Conservation (phyloP, 1,139 yeast genomes). For the Lodderomyces pseudojiufengensis region DNA sequence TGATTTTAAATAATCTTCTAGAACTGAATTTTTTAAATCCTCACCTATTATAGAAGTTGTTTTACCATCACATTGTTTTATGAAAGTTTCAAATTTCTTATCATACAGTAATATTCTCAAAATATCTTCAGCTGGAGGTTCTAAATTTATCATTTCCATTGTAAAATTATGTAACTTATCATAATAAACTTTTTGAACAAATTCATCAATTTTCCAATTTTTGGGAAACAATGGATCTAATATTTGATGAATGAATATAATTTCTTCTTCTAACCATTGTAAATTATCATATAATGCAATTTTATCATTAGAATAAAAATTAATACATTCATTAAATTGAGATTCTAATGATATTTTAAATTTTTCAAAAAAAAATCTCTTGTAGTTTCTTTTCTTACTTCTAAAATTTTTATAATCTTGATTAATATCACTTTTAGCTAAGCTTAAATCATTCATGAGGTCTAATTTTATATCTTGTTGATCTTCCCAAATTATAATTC, state of each 20-base stretch:
- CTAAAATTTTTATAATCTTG: constrained; percentile 35
- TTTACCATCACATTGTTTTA: constrained; percentile 38
- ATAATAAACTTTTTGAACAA: constrained; percentile 67
- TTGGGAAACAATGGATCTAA: constrained; percentile 59
- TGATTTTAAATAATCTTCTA: constrained; percentile 70
- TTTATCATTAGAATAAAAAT: constrained; percentile 51
- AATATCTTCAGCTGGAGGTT: constrained; percentile 69
- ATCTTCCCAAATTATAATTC: constrained; percentile 77
- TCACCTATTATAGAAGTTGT: constrained; percentile 62
- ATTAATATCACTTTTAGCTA: constrained; percentile 19
- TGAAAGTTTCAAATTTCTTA: constrained; percentile 51
- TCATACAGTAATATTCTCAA: constrained; percentile 71
- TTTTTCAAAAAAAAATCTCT: constrained; percentile 57
- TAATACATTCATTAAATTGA: constrained; percentile 62
- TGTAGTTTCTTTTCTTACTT: constrained; percentile 57
- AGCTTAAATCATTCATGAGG: constrained; percentile 44
- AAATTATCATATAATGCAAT: constrained; percentile 66
- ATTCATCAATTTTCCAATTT: constrained; percentile 68
- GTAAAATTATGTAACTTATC: constrained; percentile 60
- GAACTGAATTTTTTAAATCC: constrained; percentile 55
- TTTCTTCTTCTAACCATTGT: constrained; percentile 83
- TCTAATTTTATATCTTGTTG: constrained; percentile 65
- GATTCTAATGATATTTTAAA: constrained; percentile 60
- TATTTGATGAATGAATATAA: constrained; percentile 59
- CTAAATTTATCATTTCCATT: constrained; percentile 58